Evolutionary conservation across 208 protist genomes (phyloP), one percentile per base, ranked within the genome.

Genomic region (Angomonas desouzai): DNA sequence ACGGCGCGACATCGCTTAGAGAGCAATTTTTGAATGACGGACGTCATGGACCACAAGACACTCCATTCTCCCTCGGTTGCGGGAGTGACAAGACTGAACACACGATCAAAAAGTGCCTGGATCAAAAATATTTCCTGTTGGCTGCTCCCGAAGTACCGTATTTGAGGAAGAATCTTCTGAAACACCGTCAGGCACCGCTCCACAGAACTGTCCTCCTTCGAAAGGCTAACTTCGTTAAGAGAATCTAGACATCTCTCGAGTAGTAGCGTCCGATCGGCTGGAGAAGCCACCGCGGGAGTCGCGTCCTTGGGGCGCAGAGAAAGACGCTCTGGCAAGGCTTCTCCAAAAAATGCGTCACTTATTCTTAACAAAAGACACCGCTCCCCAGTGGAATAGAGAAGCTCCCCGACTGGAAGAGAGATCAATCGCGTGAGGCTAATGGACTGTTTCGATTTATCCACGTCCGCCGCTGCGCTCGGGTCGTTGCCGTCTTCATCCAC

Each of bases 111-210:
- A 28, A 88, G 59, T 4, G 72, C 77, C 59, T 89, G 84, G 22
- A 85, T 49, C 10, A 94, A 61, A 65, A 80, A 79, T 47, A 84
- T 72, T 59, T 93, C 87, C 62, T 75, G 66, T 51, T 87, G 78
- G 10, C 75, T 65, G 0, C 78, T 68, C 13, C 79, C 79, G 0
- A 81, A 65, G 22, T 70, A 75, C 0, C 66, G 74, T 20, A 94
- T 66, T 11, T 36, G 32, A 0, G 84, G 88, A 2, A 90, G 20
- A 7, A 94, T 57, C 1, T 70, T 30, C n/a, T 72, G 74, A 45
- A 89, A 81, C 7, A 79, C 45, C 16, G 79, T 68, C 0, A 73
- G 30, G 34, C 79, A 62, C 18, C 75, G 67, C 43, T 61, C 55
- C 18, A 36, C 55, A 13, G 55, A 45, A 29, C 59, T 4, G 47